Base-by-base conservation (phyloP, 768 basidiomycete species). In the Trametes cubensis region DNA sequence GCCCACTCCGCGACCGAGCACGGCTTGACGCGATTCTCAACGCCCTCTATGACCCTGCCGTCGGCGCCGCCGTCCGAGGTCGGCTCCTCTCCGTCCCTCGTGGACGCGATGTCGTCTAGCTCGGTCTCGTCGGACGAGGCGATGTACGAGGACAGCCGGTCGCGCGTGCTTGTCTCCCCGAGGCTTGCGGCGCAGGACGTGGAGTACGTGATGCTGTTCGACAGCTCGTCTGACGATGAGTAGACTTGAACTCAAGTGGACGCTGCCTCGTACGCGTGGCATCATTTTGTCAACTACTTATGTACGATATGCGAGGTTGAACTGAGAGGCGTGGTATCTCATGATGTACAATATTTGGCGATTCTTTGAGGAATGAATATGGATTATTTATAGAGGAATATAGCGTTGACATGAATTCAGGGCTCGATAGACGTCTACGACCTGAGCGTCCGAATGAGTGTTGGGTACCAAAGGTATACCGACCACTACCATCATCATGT, bases 171-270 rank as follows among this genome's bases (percentile, higher is more conserved):
- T 62, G 62, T 51, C 63, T 71, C 61, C 54, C 75, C 64, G 5
- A 54, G 47, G 28, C n/a, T 39, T 57, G 51, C 41, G 13, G 53
- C 64, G 15, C 72, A 65, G 7, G 74, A 78, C 6, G 72, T 81
- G 65, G 88, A 90, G 63, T 92, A 89, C 68, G 88, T 90, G 15
- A 78, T 92, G 58, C 72, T 91, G 60, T 91, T 89, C 65, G 90
- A 90, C 69, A 85, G 85, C 62, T 82, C 81, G 7, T 83, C 83
- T 0, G 84, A 85, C 38, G 84, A 82, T 42, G 82, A 83, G 34
- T 74, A 67, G 44, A 30, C 44, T 14, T n/a, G 14, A 15, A 21
- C 23, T 28, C 3, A 17, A 7, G 18, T 38, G 30, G n/a, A 44
- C 23, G 20, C 15, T 21, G 46, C 15, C 45, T 25, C 10, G 28